Evolutionary conservation across 2,329 filamentous ascomycete species (phyloP).

Genomic region (Tolypocladium paradoxum): DNA sequence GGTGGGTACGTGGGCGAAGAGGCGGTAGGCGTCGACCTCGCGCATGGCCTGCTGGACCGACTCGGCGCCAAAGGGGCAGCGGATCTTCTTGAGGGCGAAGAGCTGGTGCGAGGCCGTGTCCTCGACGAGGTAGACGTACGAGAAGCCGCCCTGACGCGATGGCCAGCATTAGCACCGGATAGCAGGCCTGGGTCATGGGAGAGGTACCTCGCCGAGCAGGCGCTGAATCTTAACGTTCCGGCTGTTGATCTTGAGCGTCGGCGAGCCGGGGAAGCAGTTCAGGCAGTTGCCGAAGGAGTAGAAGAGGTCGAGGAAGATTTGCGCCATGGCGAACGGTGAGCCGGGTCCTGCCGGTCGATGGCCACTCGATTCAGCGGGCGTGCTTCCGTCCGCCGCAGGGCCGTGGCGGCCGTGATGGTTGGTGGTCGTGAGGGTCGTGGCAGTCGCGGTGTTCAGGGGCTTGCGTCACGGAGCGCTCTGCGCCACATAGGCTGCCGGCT

Average conservation of each 20-base stretch:
- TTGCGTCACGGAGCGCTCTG: background rate
- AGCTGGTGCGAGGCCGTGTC: slow-evolving; percentile 74
- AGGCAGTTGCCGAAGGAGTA: slow-evolving; percentile 92
- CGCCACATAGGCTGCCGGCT: background rate
- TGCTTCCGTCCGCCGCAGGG: background rate
- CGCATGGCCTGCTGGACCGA: slow-evolving; percentile 90
- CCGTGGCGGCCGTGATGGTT: background rate
- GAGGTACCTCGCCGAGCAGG: slow-evolving; percentile 72
- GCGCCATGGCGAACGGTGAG: slow-evolving; percentile 47
- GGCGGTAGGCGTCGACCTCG: slow-evolving; percentile 91
- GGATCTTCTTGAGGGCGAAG: slow-evolving; percentile 96
- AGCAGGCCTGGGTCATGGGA: too few species aligned
- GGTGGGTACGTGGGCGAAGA: slow-evolving; percentile 73
- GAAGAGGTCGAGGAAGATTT: slow-evolving; percentile 77
- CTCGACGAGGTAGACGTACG: slow-evolving; percentile 97
- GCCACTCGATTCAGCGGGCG: background rate
- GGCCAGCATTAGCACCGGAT: background rate
- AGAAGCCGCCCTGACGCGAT: slow-evolving; percentile 73
- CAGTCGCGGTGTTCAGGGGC: background rate
- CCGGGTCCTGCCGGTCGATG: background rate
- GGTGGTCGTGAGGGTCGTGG: too few species aligned
- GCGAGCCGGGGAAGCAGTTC: slow-evolving; percentile 90
- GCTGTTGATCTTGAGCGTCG: slow-evolving; percentile 89
- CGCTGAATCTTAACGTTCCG: slow-evolving; percentile 93
- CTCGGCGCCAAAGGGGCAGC: slow-evolving; percentile 94